Evolutionary conservation across 2,329 filamentous ascomycete genomes (phyloP), one percentile per base, ranked within the genome.

Genomic region (Penicillium sp.): DNA sequence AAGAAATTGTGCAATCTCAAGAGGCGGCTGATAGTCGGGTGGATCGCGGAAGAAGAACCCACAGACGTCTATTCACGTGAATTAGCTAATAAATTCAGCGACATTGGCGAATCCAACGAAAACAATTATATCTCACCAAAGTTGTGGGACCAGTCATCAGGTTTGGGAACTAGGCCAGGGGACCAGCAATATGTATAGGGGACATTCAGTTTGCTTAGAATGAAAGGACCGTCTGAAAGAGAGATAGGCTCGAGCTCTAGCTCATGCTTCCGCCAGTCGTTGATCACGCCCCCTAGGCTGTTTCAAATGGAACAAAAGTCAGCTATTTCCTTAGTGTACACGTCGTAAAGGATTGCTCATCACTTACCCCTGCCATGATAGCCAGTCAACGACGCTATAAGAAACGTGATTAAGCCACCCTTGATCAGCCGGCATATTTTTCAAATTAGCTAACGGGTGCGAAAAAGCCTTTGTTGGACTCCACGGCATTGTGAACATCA

Each of bases 401-500:
- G 71, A 74, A 3, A 78, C 53, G 53, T 69, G 78, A 58, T 81
- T 80, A 1, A 69, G 66, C 7, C 68, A 56, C 1, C 59, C 60
- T 2, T 59, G 61, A 39, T 78, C 72, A 2, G 63, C 63, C 11
- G 69, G 64, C 0, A 66, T 56, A 32, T 64, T 64, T 40, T 72
- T 68, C 34, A 80, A 59, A 57, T 79, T 80, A 0, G 77, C 77
- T 38, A 81, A 61, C 0, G 78, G 78, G 62, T 80, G 78, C 0
- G 76, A 71, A 56, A 79, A 79, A 3, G 66, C 68, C 13, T 60
- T 61, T 2, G 77, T 79, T 5, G 60, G 64, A 8, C 65, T 73
- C 72, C 74, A 81, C 4, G 78, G 78, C 78, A 81, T 81, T 24
- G 69, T 81, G 55, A 78, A 78, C 45, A 81, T 73, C 62, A 81